These are phyloP conservation scores for Bocquillonia castaneifolia DNA, from an alignment of 441 rosid species.

Conservation along the genomic window DNA sequence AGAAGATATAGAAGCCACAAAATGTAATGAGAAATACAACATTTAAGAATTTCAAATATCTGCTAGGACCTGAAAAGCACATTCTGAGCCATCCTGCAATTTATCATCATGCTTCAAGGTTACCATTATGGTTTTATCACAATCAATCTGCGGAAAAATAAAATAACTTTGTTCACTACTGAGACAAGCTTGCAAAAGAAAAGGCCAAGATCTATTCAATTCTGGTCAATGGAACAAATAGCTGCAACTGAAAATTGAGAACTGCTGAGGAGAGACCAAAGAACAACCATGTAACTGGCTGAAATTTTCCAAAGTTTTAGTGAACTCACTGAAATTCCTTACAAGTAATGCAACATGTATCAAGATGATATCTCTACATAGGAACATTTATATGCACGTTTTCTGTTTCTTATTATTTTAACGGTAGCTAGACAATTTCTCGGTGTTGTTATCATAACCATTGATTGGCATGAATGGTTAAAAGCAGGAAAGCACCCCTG, in stretches of 20 bases:
- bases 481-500: no score
- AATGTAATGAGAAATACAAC: neutral
- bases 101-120: slow-evolving; percentile 87
- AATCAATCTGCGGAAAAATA: slow-evolving; percentile 78
- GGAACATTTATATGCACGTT: neutral
- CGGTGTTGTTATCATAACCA: no score
- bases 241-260: neutral
- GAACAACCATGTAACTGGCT: neutral
- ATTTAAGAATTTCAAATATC: neutral
- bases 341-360: neutral
- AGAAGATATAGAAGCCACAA: slow-evolving; percentile 11
- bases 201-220: neutral
- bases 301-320: neutral
- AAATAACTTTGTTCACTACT: neutral
- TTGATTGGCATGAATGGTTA: no score
- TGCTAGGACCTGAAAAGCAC: slow-evolving; percentile 70
- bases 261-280: neutral
- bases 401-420: no score
- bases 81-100: slow-evolving; percentile 80
- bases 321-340: neutral
- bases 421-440: no score
- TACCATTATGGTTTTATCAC: slow-evolving; percentile 84
- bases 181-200: neutral
- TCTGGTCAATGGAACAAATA: neutral
- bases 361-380: neutral